Conservation (phyloP, 208 protist genomes). For the Leptomonas pyrrhocoris region DNA sequence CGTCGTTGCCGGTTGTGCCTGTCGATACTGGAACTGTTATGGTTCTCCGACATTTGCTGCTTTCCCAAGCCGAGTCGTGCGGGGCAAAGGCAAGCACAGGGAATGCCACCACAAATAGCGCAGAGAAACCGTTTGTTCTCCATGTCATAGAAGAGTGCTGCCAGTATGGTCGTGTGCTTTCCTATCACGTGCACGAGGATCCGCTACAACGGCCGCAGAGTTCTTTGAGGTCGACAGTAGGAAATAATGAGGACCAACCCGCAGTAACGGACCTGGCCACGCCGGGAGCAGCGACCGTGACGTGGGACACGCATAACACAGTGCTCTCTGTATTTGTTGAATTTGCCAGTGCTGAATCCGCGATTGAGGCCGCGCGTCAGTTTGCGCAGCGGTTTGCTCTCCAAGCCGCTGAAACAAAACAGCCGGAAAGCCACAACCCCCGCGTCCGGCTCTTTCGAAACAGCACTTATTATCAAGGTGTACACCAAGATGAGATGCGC, state of each 20-base stretch:
- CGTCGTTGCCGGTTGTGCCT: not conserved
- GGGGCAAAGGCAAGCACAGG: not conserved
- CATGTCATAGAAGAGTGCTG: conserved; percentile 71
- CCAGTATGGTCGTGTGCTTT: conserved; percentile 79
- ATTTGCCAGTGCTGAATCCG: conserved; percentile 48
- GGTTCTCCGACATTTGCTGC: conserved; percentile 42
- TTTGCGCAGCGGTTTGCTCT: conserved; percentile 38
- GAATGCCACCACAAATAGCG: not conserved
- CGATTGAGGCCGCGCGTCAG: conserved; percentile 54
- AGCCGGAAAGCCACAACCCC: not conserved
- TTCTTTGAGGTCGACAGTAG: not conserved
- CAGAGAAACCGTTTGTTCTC: conserved; percentile 49
- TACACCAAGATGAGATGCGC: conserved; percentile 21
- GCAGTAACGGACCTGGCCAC: not conserved
- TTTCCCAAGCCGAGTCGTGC: conserved; percentile 35
- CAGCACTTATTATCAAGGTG: conserved; percentile 57
- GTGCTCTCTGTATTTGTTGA: conserved; percentile 62
- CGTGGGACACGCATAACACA: not conserved
- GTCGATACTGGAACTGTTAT: conserved; percentile 38
- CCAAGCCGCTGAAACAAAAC: not conserved
- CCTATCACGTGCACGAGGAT: conserved; percentile 57
- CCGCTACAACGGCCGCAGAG: not conserved
- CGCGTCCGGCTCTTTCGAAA: conserved; percentile 54
- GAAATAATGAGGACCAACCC: not conserved
- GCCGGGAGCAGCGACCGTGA: too few relatives aligned